A percentile compares a stretch with the other conserved stretches of the same genome.
phyloP scores from a whole-genome alignment of 1,139 yeast genomes.

The Geotrichum australiense region DNA sequence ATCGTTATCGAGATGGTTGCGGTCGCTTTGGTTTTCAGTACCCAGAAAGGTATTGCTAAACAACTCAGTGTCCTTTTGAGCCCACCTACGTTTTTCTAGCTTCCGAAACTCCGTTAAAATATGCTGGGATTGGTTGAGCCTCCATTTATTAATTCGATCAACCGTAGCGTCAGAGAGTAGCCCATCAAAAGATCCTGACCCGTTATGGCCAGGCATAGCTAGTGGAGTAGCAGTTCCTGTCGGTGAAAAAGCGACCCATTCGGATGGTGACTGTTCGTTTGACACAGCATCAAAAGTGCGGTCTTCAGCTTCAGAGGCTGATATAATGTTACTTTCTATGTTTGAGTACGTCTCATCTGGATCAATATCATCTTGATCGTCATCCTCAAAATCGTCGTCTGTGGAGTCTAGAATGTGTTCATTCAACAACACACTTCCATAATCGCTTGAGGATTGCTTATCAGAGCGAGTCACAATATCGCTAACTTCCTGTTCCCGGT shows the following conservation, averaged over 20 bases:
- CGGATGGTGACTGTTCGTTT: background rate
- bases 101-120: conserved; percentile 30
- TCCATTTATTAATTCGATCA: conserved; percentile 37
- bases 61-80: background rate
- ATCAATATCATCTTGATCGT: conserved; percentile 2
- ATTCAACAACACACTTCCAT: conserved; percentile 13
- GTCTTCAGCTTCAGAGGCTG: conserved; percentile 17
- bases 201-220: conserved; percentile 35
- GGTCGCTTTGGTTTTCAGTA: no score
- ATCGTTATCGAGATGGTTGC: background rate
- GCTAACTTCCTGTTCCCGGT: no score
- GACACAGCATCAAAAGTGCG: conserved; percentile 28
- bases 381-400: conserved; percentile 1
- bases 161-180: conserved; percentile 29
- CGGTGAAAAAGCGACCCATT: conserved; percentile 7
- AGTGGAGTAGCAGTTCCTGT: conserved; percentile 26
- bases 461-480: no score
- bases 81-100: conserved; percentile 23
- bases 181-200: conserved; percentile 32
- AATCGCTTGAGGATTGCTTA: conserved; percentile 8
- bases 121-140: conserved; percentile 35
- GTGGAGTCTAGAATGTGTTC: conserved; percentile 9
- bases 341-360: background rate
- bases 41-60: no score
- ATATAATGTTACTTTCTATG: conserved; percentile 1